phyloP scores from a whole-genome alignment of 345 rosid genomes.

The Gossypium australe region DNA sequence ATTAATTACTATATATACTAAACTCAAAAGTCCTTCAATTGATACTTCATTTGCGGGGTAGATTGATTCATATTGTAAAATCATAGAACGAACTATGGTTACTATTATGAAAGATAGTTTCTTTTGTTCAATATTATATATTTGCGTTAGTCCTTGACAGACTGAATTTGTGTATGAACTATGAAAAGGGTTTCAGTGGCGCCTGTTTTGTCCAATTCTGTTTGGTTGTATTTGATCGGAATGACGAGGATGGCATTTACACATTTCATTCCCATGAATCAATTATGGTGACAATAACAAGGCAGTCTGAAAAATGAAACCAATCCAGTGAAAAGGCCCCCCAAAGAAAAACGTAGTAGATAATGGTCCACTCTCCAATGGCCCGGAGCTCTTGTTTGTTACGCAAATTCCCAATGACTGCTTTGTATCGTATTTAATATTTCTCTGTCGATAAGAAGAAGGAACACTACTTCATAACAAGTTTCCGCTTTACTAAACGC shows the following conservation, averaged over 20 bases:
- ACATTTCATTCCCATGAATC: too few relatives aligned
- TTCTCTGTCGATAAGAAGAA: neutral
- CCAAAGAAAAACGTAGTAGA: too few relatives aligned
- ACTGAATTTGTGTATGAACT: too few relatives aligned
- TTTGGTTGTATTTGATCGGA: neutral
- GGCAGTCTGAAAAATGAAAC: neutral
- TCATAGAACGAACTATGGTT: constrained; percentile 9
- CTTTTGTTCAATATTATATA: neutral
- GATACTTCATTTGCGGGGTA: constrained; percentile 15
- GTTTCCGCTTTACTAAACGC: neutral
- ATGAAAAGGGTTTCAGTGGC: too few relatives aligned
- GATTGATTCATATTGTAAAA: constrained; percentile 36
- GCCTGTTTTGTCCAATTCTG: too few relatives aligned
- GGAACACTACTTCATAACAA: too few relatives aligned
- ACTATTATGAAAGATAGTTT: constrained; percentile 19
- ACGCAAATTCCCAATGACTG: neutral
- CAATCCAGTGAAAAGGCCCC: neutral
- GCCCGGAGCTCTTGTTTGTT: neutral
- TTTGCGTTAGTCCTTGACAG: neutral
- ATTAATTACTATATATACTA: constrained; percentile 12
- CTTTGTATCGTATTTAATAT: neutral
- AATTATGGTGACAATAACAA: neutral
- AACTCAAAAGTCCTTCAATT: constrained; percentile 30
- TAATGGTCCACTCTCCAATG: neutral
- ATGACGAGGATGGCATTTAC: neutral